Percentiles rank a stretch among this genome's conserved stretches.
Conservation (phyloP, 306 rosid species). For the Sophora flavescens region DNA sequence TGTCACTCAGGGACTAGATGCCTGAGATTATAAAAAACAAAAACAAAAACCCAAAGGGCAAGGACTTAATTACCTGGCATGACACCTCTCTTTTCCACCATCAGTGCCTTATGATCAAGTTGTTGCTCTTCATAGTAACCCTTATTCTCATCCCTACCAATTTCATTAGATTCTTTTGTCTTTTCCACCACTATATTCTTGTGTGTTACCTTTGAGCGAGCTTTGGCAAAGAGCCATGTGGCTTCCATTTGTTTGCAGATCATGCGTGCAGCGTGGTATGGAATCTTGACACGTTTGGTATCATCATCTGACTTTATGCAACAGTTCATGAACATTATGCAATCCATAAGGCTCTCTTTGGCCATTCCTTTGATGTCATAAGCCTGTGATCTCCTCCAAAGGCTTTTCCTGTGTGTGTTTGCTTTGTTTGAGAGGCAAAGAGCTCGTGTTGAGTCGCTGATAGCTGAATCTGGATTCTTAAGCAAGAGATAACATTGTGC, state of each 20-base stretch:
- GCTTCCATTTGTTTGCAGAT: conserved; percentile 77
- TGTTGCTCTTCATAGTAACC: conserved; percentile 33
- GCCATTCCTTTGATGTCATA: conserved; percentile 82
- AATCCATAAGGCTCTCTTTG: conserved; percentile 77
- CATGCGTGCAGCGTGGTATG: conserved; percentile 68
- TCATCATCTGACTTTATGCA: conserved; percentile 46
- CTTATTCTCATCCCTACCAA: conserved; percentile 31
- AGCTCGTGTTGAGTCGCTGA: conserved; percentile 73
- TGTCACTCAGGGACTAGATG: too few relatives aligned
- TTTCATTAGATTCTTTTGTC: conserved; percentile 36
- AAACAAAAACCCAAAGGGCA: not conserved
- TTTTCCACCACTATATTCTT: conserved; percentile 9
- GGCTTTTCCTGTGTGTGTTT: conserved; percentile 64
- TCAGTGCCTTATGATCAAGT: conserved; percentile 7
- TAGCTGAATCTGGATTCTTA: conserved; percentile 59
- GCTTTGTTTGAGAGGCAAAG: conserved; percentile 66
- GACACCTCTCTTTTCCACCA: conserved; percentile 44
- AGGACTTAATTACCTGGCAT: conserved; percentile 48
- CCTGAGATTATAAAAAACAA: too few relatives aligned
- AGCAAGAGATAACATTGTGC: conserved; percentile 67
- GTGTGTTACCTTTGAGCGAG: conserved; percentile 46
- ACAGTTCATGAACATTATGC: conserved; percentile 63
- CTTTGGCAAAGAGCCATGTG: conserved; percentile 70
- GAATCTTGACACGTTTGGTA: conserved; percentile 52
- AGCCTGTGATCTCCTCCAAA: conserved; percentile 82